These are phyloP conservation scores for Thelonectria blattea DNA, from an alignment of 2,329 filamentous ascomycete genomes.

Conservation along the genomic window DNA sequence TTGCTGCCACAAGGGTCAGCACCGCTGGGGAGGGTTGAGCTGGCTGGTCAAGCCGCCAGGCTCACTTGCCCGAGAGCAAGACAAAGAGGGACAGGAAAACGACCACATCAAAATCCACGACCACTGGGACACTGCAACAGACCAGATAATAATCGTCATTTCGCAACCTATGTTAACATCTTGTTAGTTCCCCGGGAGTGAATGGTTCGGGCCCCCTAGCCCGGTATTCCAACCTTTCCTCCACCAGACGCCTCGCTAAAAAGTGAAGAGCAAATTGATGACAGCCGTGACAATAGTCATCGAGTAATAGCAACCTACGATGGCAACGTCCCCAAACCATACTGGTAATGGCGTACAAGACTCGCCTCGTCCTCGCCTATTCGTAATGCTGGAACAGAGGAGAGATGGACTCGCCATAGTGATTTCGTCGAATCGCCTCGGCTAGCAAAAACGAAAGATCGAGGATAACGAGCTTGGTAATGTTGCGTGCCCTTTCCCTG, in stretches of 20 bases:
- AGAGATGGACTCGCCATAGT: conserved; percentile 88
- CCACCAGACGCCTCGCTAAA: conserved; percentile 47
- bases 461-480: conserved; percentile 85
- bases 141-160: conserved; percentile 31
- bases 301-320: conserved; percentile 18
- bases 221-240: conserved; percentile 30
- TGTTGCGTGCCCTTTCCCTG: conserved; percentile 71
- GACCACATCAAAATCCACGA: conserved; percentile 16
- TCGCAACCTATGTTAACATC: conserved; percentile 34
- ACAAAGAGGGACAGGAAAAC: background rate
- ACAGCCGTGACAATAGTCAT: conserved; percentile 28
- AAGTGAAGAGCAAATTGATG: conserved; percentile 30
- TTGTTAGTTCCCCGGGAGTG: conserved; percentile 23
- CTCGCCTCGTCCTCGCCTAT: conserved; percentile 41
- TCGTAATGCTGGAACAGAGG: conserved; percentile 73
- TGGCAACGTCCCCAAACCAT: conserved; percentile 2
- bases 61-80: background rate
- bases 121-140: conserved; percentile 15
- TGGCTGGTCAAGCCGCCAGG: background rate
- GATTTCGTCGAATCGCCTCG: conserved; percentile 93
- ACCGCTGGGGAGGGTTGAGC: conserved; percentile 63
- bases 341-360: background rate
- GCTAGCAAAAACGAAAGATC: conserved; percentile 87
- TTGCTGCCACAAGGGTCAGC: conserved; percentile 76
- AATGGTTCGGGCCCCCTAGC: conserved; percentile 23